Evolutionary conservation across 495 filamentous ascomycete species (phyloP).

Genomic region (Penicillium salamii): DNA sequence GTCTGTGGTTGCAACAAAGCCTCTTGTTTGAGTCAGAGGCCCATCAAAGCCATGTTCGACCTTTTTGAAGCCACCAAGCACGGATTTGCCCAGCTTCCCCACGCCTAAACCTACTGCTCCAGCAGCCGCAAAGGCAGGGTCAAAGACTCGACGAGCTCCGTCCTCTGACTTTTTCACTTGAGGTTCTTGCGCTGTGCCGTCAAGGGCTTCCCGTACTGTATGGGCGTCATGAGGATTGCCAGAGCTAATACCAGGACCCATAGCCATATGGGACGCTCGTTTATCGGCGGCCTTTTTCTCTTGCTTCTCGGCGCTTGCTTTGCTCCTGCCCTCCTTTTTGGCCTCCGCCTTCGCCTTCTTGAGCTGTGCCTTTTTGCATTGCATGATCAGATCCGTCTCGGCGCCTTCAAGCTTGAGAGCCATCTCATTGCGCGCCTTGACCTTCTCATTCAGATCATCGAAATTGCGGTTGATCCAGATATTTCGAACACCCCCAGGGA

Average conservation of each 20-base stretch:
- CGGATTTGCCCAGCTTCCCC: slow-evolving; percentile 53
- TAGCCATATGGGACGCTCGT: slow-evolving; percentile 58
- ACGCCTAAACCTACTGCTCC: slow-evolving; percentile 60
- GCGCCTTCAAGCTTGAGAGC: slow-evolving; percentile 73
- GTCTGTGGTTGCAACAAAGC: slow-evolving; percentile 36
- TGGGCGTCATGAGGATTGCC: slow-evolving; percentile 81
- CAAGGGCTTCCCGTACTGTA: slow-evolving; percentile 63
- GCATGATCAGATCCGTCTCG: slow-evolving; percentile 77
- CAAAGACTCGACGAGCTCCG: slow-evolving; percentile 21
- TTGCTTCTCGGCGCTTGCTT: slow-evolving; percentile 49
- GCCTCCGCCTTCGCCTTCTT: slow-evolving; percentile 63
- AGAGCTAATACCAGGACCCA: slow-evolving; percentile 71
- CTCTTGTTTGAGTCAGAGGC: slow-evolving; percentile 54
- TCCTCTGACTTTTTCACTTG: slow-evolving; percentile 28
- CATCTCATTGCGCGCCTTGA: slow-evolving; percentile 69
- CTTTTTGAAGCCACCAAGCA: slow-evolving; percentile 51
- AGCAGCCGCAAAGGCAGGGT: slow-evolving; percentile 42
- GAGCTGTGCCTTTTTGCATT: slow-evolving; percentile 72
- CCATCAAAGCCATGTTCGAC: slow-evolving; percentile 41
- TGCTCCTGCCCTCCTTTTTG: slow-evolving; percentile 56
- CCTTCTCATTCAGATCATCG: slow-evolving; percentile 82
- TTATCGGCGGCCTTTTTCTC: slow-evolving; percentile 45
- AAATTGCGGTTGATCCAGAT: slow-evolving; percentile 96
- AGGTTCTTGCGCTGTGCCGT: slow-evolving; percentile 19
- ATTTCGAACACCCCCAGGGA: slow-evolving; percentile 91